Base-by-base conservation (phyloP, 2,329 filamentous ascomycete genomes). In the Periconia macrospinosa region DNA sequence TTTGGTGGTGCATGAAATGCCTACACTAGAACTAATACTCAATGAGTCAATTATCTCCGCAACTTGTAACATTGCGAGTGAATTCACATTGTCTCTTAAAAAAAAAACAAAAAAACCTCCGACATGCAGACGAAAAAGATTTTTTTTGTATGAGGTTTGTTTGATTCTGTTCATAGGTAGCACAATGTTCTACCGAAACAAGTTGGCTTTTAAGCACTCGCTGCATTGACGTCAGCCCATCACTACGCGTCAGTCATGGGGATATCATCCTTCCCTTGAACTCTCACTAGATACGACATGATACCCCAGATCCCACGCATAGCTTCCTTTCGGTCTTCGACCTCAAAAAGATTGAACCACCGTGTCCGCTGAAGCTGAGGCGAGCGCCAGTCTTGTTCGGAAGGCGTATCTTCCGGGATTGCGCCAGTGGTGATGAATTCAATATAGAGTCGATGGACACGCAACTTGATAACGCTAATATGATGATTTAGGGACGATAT, bases 401-500 rank as follows among this genome's bases (percentile, higher is more conserved):
- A 51, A 41, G 67, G 68, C 10, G 49, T 43, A 8, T 50, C 45
- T 18, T 63, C 47, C 5, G 67, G 65, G 2, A 75, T 49, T 37
- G 64, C 62, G 8, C 81, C 83, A 5, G 74, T 73, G 11, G 76
- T 77, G 40, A 87, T 71, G 58, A 79, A 79, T n/a, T 81, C 77
- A 33, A 85, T 65, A 65, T 87, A 87, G 18, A 77, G 73, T 20
- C 73, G 71, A 65, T 86, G 83, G 43, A 87, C 76, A 30, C 78
- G 81, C 45, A 87, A 74, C 59, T 82, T 83, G 49, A 87, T 66
- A 45, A 87, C 79, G 52, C 81, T 79, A 56, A 86, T 76, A 60
- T 87, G 85, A 69, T 86, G 84, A 66, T 86, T 86, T 57, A 86
- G 74, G 20, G 82, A 82, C 13, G 84, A 86, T 45, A 86, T 63